A percentile compares a stretch with the other conserved stretches of the same genome.
Evolutionary conservation across 306 rosid species (phyloP).

Genomic region (Quercus aquifolioides): DNA sequence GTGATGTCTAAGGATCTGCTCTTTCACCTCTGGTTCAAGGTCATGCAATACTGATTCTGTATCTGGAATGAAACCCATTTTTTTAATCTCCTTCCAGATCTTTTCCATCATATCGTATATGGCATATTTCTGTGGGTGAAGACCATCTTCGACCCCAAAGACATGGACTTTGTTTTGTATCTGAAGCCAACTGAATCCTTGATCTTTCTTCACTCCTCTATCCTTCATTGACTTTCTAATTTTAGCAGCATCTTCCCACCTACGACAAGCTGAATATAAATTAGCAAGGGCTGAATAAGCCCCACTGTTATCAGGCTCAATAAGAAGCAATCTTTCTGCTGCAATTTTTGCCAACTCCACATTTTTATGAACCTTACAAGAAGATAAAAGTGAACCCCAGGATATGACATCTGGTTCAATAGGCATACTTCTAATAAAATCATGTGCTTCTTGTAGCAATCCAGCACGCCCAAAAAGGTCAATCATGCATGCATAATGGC

Average conservation of each 20-base stretch:
- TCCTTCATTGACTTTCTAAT: slow-evolving; percentile 82
- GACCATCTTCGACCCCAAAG: slow-evolving; percentile 74
- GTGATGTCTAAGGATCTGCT: slow-evolving; percentile 68
- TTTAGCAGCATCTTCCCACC: slow-evolving; percentile 82
- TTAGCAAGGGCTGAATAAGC: slow-evolving; percentile 81
- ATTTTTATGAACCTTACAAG: slow-evolving; percentile 70
- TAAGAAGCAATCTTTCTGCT: slow-evolving; percentile 68
- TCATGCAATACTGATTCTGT: slow-evolving; percentile 62
- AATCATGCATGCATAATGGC: slow-evolving; percentile 81
- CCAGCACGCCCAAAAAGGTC: slow-evolving; percentile 88
- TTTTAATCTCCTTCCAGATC: slow-evolving; percentile 80
- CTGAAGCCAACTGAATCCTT: slow-evolving; percentile 85
- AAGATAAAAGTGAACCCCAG: slow-evolving; percentile 84
- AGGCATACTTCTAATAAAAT: slow-evolving; percentile 59
- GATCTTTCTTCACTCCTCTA: slow-evolving; percentile 76
- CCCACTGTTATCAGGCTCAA: slow-evolving; percentile 84
- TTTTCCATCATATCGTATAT: slow-evolving; percentile 59
- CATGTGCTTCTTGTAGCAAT: slow-evolving; percentile 73
- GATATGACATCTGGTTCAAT: slow-evolving; percentile 74
- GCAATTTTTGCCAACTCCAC: slow-evolving; percentile 75
- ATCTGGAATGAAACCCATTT: slow-evolving; percentile 65
- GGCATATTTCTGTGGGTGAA: slow-evolving; percentile 70
- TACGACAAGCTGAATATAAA: slow-evolving; percentile 73
- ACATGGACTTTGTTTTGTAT: slow-evolving; percentile 65
- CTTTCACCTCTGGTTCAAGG: slow-evolving; percentile 74